These are phyloP conservation scores for Trichophyton rubrum DNA, from an alignment of 2,329 filamentous ascomycete genomes.

Conservation along the genomic window DNA sequence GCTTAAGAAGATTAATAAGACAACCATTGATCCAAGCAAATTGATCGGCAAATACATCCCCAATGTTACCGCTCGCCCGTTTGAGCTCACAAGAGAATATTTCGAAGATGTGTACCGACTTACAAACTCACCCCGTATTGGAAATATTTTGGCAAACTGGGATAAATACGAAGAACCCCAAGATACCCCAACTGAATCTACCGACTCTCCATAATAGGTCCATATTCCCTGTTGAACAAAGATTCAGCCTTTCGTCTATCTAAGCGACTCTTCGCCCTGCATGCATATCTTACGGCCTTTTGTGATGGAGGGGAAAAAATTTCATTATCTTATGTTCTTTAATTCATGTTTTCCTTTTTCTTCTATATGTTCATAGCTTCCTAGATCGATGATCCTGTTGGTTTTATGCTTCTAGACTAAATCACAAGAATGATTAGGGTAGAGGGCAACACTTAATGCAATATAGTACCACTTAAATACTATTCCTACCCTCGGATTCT, in stretches of 20 bases:
- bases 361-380: neutral
- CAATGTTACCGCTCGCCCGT: slow-evolving; percentile 92
- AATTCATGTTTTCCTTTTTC: neutral
- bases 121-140: slow-evolving; percentile 59
- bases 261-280: neutral
- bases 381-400: neutral
- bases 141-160: slow-evolving; percentile 63
- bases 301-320: too few species aligned
- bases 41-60: slow-evolving; percentile 97
- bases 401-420: neutral
- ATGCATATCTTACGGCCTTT: neutral
- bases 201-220: neutral
- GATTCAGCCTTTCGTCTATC: neutral
- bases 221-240: neutral
- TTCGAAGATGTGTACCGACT: slow-evolving; percentile 97
- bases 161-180: slow-evolving; percentile 50
- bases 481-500: too few species aligned
- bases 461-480: too few species aligned
- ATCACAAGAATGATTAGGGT: neutral
- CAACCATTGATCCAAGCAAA: slow-evolving; percentile 92
- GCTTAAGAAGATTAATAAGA: slow-evolving; percentile 99
- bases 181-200: neutral
- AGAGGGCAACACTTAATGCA: neutral
- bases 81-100: slow-evolving; percentile 94
- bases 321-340: neutral